phyloP scores from a whole-genome alignment of 805 yeast genomes.

The Candida boidinii region DNA sequence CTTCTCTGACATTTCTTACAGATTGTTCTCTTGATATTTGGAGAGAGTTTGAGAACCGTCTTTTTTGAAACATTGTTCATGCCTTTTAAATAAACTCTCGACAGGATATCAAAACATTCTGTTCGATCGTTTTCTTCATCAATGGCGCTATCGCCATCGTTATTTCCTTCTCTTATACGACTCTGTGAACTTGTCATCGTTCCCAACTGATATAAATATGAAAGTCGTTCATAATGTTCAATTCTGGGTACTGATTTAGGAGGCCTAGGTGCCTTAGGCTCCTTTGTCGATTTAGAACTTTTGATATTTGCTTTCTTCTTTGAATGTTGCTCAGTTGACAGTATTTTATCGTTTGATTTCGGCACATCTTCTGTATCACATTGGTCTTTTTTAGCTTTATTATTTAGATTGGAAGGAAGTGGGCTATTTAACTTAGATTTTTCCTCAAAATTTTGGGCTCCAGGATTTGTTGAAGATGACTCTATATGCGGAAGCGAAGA shows the following conservation, averaged over 20 bases:
- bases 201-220: constrained; percentile 53
- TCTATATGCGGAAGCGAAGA: no score
- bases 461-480: no score
- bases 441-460: no score
- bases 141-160: background rate
- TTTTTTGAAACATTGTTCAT: constrained; percentile 59
- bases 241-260: constrained; percentile 39
- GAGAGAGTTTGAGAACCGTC: constrained; percentile 56
- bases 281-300: constrained; percentile 1
- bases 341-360: no score
- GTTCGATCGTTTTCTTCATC: constrained; percentile 2
- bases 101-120: constrained; percentile 31
- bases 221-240: constrained; percentile 53
- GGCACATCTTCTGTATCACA: no score
- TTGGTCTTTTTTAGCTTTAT: no score
- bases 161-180: background rate
- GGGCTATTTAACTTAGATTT: no score
- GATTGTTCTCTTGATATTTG: constrained; percentile 53
- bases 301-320: constrained; percentile 2
- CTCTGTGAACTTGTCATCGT: constrained; percentile 25
- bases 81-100: constrained; percentile 46
- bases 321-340: constrained; percentile 1
- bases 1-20: constrained; percentile 60
- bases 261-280: constrained; percentile 25
- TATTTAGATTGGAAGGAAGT: no score